Evolutionary conservation across 305 asterid genomes (phyloP).

Genomic region (Fraxinus greggii): DNA sequence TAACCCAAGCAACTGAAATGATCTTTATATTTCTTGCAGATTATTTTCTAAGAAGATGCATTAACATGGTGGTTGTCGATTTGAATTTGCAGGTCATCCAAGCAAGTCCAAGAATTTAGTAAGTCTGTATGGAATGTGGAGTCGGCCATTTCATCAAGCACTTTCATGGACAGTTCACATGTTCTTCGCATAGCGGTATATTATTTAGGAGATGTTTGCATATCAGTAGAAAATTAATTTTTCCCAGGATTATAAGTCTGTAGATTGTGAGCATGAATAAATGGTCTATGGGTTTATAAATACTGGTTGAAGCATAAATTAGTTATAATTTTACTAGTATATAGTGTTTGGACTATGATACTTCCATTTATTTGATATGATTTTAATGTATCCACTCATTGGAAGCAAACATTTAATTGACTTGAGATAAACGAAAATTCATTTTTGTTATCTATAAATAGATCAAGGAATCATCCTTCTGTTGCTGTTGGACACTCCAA

Average conservation of each 20-base stretch:
- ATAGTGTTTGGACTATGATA: not conserved
- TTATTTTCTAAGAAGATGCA: conserved; percentile 9
- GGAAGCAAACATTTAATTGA: not conserved
- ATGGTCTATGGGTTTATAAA: not conserved
- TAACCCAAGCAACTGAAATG: not conserved
- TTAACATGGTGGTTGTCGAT: conserved; percentile 7
- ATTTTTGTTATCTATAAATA: not conserved
- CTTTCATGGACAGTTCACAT: conserved; percentile 78
- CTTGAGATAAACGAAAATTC: not conserved
- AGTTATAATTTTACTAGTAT: not conserved
- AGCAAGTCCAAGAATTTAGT: conserved; percentile 62
- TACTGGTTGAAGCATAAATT: conserved; percentile 2
- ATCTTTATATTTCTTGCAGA: conserved; percentile 8
- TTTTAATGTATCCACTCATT: not conserved
- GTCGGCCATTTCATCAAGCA: conserved; percentile 71
- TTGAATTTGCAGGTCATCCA: conserved; percentile 60
- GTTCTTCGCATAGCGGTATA: conserved; percentile 56
- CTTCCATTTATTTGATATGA: not conserved
- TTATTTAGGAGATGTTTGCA: conserved; percentile 14
- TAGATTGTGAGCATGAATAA: conserved; percentile 3
- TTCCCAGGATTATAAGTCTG: conserved; percentile 7
- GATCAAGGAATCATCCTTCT: not conserved
- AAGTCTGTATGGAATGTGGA: conserved; percentile 79
- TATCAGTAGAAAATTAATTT: not conserved
- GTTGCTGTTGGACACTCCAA: not conserved